Evolutionary conservation across 306 rosid genomes (phyloP), one percentile per base, ranked within the genome.

Genomic region (Cajanus cajan): DNA sequence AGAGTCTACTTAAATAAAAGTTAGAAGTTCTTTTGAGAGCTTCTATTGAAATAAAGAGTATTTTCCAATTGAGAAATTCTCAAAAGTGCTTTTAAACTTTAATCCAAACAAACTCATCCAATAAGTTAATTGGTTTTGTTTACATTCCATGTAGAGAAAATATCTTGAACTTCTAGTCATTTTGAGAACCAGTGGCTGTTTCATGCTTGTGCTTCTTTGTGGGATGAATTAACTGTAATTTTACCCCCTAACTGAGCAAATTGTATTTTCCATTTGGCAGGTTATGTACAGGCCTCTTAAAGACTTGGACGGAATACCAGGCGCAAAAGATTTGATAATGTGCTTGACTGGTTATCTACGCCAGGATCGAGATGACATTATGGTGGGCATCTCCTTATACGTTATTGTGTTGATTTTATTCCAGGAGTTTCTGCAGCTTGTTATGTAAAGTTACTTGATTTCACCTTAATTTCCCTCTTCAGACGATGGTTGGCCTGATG

Each of bases 281-380:
- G 78, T 95, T 61, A 83, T 95, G 84, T 95, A 95, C 87, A 86
- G 93, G 58, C 98, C 98, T 31, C 91, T 63, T 25, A 90, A 79
- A 78, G 88, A 88, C 77, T 86, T 90, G 77, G 82, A 86, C 82
- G 97, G 97, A 36, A 90, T 95, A 59, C 90, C 93, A 0, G 97
- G 91, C 37, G 98, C 97, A 4, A 79, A 84, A 82, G 66, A 74
- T 80, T 80, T 90, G 73, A 13, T 85, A 52, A 66, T 94, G 73
- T 95, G 98, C 89, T 82, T 95, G 86, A 95, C 98, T 73, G 98
- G 98, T 70, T 95, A 94, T 84, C 90, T 89, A 19, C 91, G 97
- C 67, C 97, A 88, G 82, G 98, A 92, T 85, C 89, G 97, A 81
- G 98, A 91, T 74, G 98, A 94, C 83, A 89, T 92, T 64, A 94